Evolutionary conservation across 495 filamentous ascomycete genomes (phyloP), one percentile per base, ranked within the genome.

Genomic region (Usnea hakonensis): DNA sequence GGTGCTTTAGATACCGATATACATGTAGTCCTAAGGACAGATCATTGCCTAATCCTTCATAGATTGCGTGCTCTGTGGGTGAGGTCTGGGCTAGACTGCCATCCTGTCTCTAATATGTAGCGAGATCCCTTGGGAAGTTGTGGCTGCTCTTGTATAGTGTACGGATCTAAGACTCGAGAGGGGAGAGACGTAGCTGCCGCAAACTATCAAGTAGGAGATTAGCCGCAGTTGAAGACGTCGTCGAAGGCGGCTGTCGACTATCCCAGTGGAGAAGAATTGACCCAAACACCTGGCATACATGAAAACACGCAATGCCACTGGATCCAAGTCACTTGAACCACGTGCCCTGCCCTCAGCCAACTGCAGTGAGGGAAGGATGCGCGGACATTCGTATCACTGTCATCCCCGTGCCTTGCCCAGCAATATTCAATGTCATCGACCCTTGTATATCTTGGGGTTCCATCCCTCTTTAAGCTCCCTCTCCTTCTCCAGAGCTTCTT

Each of bases 401-500:
- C 37, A 26, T 10, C 40, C 60, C 28, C 19, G 30, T 30, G 5
- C 23, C 38, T 16, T 43, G 30, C 21, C n/a, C 60, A 40, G 35
- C 43, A 40, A 57, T 21, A 37, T 21, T 55, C 8, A 30, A 55
- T 57, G 50, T 79, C 74, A 90, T 81, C 85, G 79, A 70, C 95
- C 90, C 78, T 95, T 95, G 71, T 90, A 96, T 32, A 97, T 75
- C 84, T 95, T 97, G 58, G 94, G 94, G 63, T 90, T 95, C 86
- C 89, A 97, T 8, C 91, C 92, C 63, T 89, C 87, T 65, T 85
- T 83, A 64, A 89, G 48, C 75, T 95, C 90, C 64, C 87, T 84
- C 64, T 87, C 84, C 55, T 73, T 73, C 57, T 79, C 75, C 17
- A 72, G 72, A 63, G 74, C 71, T 66, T 76, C 77, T 66, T 78